Conservation (phyloP, 2,329 filamentous ascomycete species). For the Endothia cerciana region DNA sequence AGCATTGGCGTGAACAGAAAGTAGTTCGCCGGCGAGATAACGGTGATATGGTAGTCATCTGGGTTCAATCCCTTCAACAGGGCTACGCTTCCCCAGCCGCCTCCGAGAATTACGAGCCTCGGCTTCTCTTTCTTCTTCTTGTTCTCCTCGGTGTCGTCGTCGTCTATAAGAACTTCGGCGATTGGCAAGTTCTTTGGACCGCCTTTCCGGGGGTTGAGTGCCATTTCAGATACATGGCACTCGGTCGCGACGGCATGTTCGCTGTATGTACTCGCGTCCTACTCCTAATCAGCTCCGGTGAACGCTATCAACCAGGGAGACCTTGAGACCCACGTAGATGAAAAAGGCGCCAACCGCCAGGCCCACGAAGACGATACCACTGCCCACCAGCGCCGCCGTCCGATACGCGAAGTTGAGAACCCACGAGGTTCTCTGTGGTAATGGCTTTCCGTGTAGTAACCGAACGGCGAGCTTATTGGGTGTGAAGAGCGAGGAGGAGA, state of each 20-base stretch:
- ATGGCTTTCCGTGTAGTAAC: constrained; percentile 55
- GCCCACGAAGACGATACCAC: constrained; percentile 73
- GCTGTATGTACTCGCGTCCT: constrained; percentile 85
- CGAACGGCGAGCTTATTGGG: constrained; percentile 38
- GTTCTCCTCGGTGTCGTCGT: constrained; percentile 77
- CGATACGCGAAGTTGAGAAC: constrained; percentile 67
- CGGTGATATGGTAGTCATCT: constrained; percentile 92
- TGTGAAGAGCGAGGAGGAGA: constrained; percentile 30
- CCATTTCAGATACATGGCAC: constrained; percentile 81
- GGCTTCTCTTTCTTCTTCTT: constrained; percentile 82
- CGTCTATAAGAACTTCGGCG: constrained; percentile 83
- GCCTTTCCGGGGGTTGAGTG: constrained; percentile 78
- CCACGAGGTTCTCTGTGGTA: constrained; percentile 52
- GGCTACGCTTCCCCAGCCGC: constrained; percentile 93
- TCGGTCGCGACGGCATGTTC: constrained; percentile 70
- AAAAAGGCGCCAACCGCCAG: constrained; percentile 81
- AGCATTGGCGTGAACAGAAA: constrained; percentile 99
- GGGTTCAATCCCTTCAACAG: constrained; percentile 87
- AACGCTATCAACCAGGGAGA: neutral
- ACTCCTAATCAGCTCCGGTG: neutral
- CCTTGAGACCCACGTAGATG: constrained; percentile 58
- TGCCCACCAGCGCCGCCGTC: constrained; percentile 72
- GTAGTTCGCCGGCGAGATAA: constrained; percentile 93
- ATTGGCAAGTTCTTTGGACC: constrained; percentile 96
- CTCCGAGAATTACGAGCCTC: constrained; percentile 87